Percentiles rank a stretch among this genome's conserved stretches.
Conservation (phyloP, 2,329 filamentous ascomycete genomes). For the Paecilomyces sp. region DNA sequence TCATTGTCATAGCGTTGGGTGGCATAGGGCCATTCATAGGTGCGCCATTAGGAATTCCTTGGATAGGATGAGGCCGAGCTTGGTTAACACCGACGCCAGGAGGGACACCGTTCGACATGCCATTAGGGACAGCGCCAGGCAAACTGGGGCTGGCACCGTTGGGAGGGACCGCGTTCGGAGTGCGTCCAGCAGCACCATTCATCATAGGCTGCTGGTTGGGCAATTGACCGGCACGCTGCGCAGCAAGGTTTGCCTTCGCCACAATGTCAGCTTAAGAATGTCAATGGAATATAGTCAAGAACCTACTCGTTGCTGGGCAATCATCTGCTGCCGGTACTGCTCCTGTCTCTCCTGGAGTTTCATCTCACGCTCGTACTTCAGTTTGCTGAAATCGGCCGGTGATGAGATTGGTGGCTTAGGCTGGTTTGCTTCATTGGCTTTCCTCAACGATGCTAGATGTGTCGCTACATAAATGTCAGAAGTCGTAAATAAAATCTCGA, state of each 20-base stretch:
- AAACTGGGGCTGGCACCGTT: conserved; percentile 25
- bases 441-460: conserved; percentile 70
- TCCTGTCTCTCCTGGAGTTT: conserved; percentile 51
- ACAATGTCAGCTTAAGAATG: conserved; percentile 7
- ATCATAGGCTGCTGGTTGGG: conserved; percentile 33
- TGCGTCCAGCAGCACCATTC: conserved; percentile 27
- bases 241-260: conserved; percentile 32
- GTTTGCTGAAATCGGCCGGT: conserved; percentile 80
- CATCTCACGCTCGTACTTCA: conserved; percentile 82
- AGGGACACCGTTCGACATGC: conserved; percentile 42
- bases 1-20: conserved; percentile 53
- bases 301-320: conserved; percentile 46
- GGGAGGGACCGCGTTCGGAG: conserved; percentile 33
- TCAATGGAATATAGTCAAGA: background rate
- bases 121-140: conserved; percentile 31
- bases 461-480: conserved; percentile 40
- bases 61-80: conserved; percentile 33
- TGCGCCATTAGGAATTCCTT: conserved; percentile 31
- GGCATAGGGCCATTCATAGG: conserved; percentile 44
- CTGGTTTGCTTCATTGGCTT: conserved; percentile 63
- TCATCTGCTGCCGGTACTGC: conserved; percentile 58
- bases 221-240: conserved; percentile 36
- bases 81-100: conserved; percentile 28
- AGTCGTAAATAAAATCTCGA: background rate
- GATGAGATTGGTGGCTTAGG: conserved; percentile 59